Percentiles rank a stretch among this genome's conserved stretches.
Conservation (phyloP, 495 filamentous ascomycete species). For the Hypoxylon fuscum region DNA sequence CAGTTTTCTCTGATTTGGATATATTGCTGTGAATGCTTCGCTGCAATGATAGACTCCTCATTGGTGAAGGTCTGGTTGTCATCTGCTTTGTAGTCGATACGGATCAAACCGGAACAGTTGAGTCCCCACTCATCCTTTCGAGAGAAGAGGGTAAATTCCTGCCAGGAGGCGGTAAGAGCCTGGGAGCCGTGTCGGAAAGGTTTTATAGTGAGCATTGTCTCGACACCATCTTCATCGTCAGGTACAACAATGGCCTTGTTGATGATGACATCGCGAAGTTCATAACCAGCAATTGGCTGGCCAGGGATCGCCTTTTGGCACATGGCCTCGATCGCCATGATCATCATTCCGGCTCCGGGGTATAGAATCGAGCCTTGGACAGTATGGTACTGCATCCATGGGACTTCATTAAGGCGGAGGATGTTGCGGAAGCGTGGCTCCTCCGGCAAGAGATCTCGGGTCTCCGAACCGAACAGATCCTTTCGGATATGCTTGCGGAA, state of each 20-base stretch:
- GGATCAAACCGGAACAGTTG: no score
- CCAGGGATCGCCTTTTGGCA: not conserved
- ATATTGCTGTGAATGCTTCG: no score
- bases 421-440: slow-evolving; percentile 40
- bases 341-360: slow-evolving; percentile 48
- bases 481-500: slow-evolving; percentile 30
- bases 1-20: no score
- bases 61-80: no score
- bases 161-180: no score
- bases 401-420: slow-evolving; percentile 40
- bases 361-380: slow-evolving; percentile 28
- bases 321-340: slow-evolving; percentile 51
- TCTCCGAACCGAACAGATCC: slow-evolving; percentile 50
- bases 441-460: slow-evolving; percentile 14
- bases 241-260: not conserved
- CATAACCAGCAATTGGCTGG: not conserved
- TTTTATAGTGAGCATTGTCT: no score
- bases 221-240: not conserved
- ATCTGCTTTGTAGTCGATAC: no score
- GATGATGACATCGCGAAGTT: not conserved
- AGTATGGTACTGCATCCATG: slow-evolving; percentile 39
- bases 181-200: no score
- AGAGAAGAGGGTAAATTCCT: no score
- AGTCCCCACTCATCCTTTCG: no score
- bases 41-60: no score